A percentile compares a stretch with the other conserved stretches of the same genome.
Conservation (phyloP, 768 basidiomycete genomes). For the Pulveroboletus sp. region DNA sequence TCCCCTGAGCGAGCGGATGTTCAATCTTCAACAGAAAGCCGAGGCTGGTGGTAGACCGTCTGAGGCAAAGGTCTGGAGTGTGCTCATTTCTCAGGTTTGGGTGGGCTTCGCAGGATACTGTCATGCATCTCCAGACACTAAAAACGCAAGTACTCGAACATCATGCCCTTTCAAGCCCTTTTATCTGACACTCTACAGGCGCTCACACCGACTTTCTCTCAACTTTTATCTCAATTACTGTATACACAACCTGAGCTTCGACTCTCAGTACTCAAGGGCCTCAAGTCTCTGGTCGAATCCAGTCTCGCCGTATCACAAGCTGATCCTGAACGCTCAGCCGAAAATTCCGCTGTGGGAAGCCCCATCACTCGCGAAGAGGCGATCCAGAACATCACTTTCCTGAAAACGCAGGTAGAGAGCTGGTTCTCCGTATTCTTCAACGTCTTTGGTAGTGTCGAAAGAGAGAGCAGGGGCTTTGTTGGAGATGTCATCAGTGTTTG, state of each 20-base stretch:
- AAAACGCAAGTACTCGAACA: conserved; percentile 43
- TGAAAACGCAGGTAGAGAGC: conserved; percentile 78
- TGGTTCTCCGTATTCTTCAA: conserved; percentile 97
- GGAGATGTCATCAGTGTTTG: conserved; percentile 89
- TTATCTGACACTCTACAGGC: conserved; percentile 41
- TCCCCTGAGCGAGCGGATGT: conserved; percentile 90
- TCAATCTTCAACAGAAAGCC: conserved; percentile 78
- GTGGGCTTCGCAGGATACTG: conserved; percentile 88
- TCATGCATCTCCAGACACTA: conserved; percentile 69
- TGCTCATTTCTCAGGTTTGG: conserved; percentile 93
- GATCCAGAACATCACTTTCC: conserved; percentile 58
- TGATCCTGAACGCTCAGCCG: conserved; percentile 27
- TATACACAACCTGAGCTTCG: conserved; percentile 86
- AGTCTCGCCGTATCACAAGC: conserved; percentile 50
- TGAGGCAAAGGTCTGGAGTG: conserved; percentile 94
- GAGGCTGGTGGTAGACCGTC: conserved; percentile 67
- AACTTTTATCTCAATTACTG: conserved; percentile 88
- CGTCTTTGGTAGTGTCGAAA: conserved; percentile 82
- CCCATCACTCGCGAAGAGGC: conserved; percentile 56
- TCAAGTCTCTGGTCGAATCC: conserved; percentile 79
- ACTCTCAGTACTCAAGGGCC: conserved; percentile 71
- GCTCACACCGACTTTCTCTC: conserved; percentile 71
- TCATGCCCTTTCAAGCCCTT: not conserved
- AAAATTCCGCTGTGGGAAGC: conserved; percentile 23
- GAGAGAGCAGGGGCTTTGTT: conserved; percentile 68